Evolutionary conservation across 495 filamentous ascomycete genomes (phyloP).

Genomic region (Penicillium psychrofluorescens): DNA sequence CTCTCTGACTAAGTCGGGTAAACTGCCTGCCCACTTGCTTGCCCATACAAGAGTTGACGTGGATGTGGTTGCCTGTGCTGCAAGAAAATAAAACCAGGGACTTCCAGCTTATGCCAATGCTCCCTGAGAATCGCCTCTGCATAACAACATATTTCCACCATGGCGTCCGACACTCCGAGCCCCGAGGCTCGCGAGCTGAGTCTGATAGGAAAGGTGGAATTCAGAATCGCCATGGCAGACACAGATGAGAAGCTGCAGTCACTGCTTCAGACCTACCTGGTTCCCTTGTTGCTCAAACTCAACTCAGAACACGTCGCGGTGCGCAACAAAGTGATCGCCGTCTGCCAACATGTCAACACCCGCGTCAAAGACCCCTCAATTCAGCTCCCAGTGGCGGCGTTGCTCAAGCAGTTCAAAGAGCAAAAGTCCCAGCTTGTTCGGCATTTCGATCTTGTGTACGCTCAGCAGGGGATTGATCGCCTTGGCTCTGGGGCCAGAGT

Average conservation of each 20-base stretch:
- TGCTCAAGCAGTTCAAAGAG: constrained; percentile 87
- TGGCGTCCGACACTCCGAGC: constrained; percentile 35
- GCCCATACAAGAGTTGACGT: constrained; percentile 13
- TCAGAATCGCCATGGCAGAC: constrained; percentile 77
- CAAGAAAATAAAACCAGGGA: not conserved
- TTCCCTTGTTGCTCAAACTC: constrained; percentile 77
- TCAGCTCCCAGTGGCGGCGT: constrained; percentile 70
- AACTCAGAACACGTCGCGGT: constrained; percentile 72
- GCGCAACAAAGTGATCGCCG: constrained; percentile 66
- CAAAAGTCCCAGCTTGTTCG: constrained; percentile 63
- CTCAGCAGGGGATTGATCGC: constrained; percentile 77
- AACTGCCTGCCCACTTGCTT: constrained; percentile 4
- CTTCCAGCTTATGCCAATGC: not conserved
- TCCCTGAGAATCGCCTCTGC: not conserved
- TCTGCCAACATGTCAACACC: constrained; percentile 77
- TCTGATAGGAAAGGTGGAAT: constrained; percentile 84
- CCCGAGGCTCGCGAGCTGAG: constrained; percentile 72
- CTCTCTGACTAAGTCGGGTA: constrained; percentile 6
- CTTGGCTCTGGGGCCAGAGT: constrained; percentile 55
- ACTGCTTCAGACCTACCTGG: constrained; percentile 69
- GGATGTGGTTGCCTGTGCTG: constrained; percentile 15
- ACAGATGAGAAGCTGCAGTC: constrained; percentile 74
- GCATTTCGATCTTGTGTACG: constrained; percentile 83
- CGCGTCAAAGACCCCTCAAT: constrained; percentile 63
- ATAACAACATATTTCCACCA: constrained; percentile 9